Percentiles rank a stretch among this genome's conserved stretches.
Evolutionary conservation across 441 rosid genomes (phyloP).

Genomic region (Populus tomentosa): DNA sequence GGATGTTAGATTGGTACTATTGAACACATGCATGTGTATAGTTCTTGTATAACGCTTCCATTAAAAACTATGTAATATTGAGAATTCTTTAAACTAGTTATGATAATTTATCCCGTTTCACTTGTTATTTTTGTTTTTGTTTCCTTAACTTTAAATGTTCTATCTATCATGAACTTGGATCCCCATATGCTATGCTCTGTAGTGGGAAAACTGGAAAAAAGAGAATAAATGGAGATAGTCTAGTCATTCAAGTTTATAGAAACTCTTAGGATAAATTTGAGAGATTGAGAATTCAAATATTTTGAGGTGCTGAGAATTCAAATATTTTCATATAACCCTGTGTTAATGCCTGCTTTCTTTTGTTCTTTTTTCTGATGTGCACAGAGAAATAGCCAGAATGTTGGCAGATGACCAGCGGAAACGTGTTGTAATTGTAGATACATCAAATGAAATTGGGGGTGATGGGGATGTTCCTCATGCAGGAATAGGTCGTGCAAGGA

Average conservation of each 20-base stretch:
- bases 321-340: background rate
- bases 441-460: slow-evolving; percentile 97
- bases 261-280: background rate
- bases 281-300: slow-evolving; percentile 2
- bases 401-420: slow-evolving; percentile 87
- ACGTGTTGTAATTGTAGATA: slow-evolving; percentile 89
- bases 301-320: too few relatives aligned
- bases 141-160: background rate
- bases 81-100: background rate
- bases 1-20: background rate
- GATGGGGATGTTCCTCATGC: slow-evolving; percentile 97
- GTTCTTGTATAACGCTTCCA: background rate
- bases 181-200: background rate
- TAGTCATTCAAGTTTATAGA: background rate
- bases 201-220: background rate
- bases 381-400: slow-evolving; percentile 88
- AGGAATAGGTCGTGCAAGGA: slow-evolving; percentile 92
- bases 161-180: background rate
- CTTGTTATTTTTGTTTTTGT: background rate
- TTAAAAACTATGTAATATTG: background rate
- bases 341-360: background rate
- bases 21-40: too few relatives aligned
- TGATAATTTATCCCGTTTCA: background rate
- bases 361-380: slow-evolving; percentile 7
- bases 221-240: background rate